Evolutionary conservation across 2,329 filamentous ascomycete species (phyloP), one percentile per base, ranked within the genome.

Genomic region (Calonectria hongkongensis): DNA sequence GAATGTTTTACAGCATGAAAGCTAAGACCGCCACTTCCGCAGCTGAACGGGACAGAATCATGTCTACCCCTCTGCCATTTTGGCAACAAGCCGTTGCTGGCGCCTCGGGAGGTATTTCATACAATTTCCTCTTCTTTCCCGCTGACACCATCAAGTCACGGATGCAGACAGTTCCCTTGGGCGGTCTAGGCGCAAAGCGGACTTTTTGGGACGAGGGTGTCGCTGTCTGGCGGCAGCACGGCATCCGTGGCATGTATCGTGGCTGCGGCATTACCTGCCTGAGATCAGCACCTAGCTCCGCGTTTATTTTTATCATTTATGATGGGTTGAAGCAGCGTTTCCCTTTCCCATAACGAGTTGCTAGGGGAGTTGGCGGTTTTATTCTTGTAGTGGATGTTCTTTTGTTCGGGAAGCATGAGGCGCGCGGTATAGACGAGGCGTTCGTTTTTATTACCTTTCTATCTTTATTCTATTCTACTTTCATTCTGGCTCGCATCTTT

Each of bases 51-150:
- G 84, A 85, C 73, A 81, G 79, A 2, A 81, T 88, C 18, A 79
- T 83, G 3, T 83, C 88, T 5, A 86, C 89, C 60, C 87, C 92
- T 1, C 86, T 98, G 12, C 94, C 95, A 6, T 84, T 98, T 6
- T 94, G 94, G 89, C 95, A 98, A 85, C 95, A 98, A 83, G 95
- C 97, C 81, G 82, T 95, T 25, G 94, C 96, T 1, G 96, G 96
- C 50, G 96, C 96, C 3, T 91, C 92, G 9, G 97, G 96, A 4
- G 97, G 97, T 66, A 94, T 98, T 86, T 93, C 92, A 43, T 99
- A 99, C 86, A 99, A 99, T 83, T 98, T 98, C 82, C 86, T 98
- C 27, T 98, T 98, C 88, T 99, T 97, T 83, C 97, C 97, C 0
- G 97, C 97, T 63, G 97, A 99, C 83, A 99, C 97, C 0, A 94